phyloP scores from a whole-genome alignment of 306 rosid species.

The Luffa acutangula region DNA sequence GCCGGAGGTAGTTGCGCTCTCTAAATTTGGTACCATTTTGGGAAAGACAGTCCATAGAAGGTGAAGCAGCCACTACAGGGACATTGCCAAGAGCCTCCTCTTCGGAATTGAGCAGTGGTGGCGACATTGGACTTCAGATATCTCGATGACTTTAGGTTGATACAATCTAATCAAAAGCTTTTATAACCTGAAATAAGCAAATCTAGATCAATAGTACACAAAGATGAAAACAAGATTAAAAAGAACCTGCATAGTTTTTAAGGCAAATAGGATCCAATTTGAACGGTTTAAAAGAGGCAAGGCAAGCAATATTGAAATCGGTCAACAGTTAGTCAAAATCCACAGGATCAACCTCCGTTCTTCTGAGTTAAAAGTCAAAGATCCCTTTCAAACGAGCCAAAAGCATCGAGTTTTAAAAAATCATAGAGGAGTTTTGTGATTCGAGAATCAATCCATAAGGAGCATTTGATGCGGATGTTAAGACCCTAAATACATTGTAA shows the following conservation, averaged over 20 bases:
- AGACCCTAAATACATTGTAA: not conserved
- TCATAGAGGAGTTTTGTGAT: not conserved
- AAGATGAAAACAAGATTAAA: not conserved
- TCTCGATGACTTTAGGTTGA: constrained; percentile 13
- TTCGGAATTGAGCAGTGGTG: constrained; percentile 49
- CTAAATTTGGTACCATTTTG: constrained; percentile 55
- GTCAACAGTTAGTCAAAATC: not conserved
- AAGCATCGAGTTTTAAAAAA: not conserved
- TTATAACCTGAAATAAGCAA: not conserved
- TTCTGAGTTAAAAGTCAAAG: not conserved
- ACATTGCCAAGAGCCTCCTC: constrained; percentile 56
- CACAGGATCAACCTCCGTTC: not conserved
- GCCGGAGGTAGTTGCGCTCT: constrained; percentile 74
- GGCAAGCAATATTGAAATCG: not conserved
- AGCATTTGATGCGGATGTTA: not conserved
- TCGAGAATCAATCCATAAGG: not conserved
- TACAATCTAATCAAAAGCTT: constrained; percentile 2
- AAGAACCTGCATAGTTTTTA: not conserved
- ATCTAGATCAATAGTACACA: constrained; percentile 6
- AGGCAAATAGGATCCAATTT: not conserved
- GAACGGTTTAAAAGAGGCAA: not conserved
- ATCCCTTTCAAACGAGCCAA: not conserved
- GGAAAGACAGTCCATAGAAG: constrained; percentile 40
- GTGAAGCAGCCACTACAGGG: constrained; percentile 36
- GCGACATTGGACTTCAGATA: constrained; percentile 49